phyloP scores from a whole-genome alignment of 345 rosid species.

The Linum lewisii region DNA sequence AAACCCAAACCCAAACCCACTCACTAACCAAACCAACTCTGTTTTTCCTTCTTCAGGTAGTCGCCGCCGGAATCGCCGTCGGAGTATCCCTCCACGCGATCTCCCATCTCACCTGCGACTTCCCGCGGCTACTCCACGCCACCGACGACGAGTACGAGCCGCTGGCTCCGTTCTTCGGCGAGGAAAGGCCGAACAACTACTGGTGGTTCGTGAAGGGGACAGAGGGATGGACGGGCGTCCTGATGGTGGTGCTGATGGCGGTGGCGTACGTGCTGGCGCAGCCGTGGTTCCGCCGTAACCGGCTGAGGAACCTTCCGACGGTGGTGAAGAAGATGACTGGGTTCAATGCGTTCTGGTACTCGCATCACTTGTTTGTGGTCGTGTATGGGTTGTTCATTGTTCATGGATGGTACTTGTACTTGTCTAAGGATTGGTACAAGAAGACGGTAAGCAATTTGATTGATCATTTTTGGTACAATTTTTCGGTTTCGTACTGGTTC shows the following conservation, averaged over 20 bases:
- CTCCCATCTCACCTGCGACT: conserved; percentile 64
- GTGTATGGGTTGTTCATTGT: conserved; percentile 60
- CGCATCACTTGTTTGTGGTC: conserved; percentile 67
- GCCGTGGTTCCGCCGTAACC: conserved; percentile 68
- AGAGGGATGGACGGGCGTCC: conserved; percentile 64
- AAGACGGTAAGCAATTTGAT: conserved; percentile 37
- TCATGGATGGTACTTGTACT: conserved; percentile 53
- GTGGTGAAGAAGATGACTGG: conserved; percentile 52
- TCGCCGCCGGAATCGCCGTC: conserved; percentile 54
- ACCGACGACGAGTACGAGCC: conserved; percentile 48
- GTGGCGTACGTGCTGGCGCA: conserved; percentile 54
- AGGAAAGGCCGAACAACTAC: conserved; percentile 46
- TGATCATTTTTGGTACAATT: not conserved
- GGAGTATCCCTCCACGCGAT: conserved; percentile 56
- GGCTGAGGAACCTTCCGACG: conserved; percentile 43
- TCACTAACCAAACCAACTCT: not conserved
- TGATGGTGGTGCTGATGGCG: conserved; percentile 64
- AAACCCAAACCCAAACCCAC: not conserved
- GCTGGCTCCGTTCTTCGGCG: conserved; percentile 49
- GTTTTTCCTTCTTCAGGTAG: conserved; percentile 30
- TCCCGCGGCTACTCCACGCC: conserved; percentile 67
- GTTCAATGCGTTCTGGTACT: conserved; percentile 83
- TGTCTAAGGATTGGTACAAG: conserved; percentile 63
- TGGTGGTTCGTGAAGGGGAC: conserved; percentile 74
- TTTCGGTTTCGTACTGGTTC: not conserved